Evolutionary conservation across 1,139 yeast species (phyloP).

Genomic region (Debaryomyces psychrophilus): DNA sequence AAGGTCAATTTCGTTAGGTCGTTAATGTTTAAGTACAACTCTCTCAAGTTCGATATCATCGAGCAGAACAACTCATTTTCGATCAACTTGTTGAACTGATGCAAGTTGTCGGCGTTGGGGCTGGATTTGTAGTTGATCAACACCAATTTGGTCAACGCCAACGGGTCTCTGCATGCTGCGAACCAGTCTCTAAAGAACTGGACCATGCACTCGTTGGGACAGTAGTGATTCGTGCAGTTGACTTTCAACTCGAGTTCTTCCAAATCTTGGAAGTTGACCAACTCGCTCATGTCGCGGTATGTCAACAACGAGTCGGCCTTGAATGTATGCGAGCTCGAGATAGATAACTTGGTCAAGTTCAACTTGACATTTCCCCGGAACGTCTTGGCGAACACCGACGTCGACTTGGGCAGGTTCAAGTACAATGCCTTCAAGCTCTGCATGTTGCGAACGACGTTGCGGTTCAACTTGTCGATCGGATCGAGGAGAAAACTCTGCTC

Average conservation of each 20-base stretch:
- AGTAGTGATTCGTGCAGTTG: slow-evolving; percentile 25
- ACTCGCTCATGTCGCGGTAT: slow-evolving; percentile 17
- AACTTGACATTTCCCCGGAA: slow-evolving; percentile 13
- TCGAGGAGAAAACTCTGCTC: slow-evolving; percentile 10
- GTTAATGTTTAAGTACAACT: slow-evolving; percentile 26
- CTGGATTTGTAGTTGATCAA: slow-evolving; percentile 30
- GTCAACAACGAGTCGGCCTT: slow-evolving; percentile 20
- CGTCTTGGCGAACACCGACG: slow-evolving; percentile 18
- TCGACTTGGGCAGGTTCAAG: slow-evolving; percentile 25
- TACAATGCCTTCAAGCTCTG: slow-evolving; percentile 18
- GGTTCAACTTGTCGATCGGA: slow-evolving; percentile 7
- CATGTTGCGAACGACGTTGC: slow-evolving; percentile 15
- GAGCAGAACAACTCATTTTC: slow-evolving; percentile 17
- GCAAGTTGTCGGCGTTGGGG: slow-evolving; percentile 21
- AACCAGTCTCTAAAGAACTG: slow-evolving; percentile 25
- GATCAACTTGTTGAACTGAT: slow-evolving; percentile 24
- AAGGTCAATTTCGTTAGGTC: slow-evolving; percentile 23
- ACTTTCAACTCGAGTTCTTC: slow-evolving; percentile 27
- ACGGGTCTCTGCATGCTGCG: slow-evolving; percentile 9
- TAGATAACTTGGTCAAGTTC: slow-evolving; percentile 18
- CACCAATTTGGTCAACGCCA: slow-evolving; percentile 22
- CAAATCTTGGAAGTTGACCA: slow-evolving; percentile 21
- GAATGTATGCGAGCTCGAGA: slow-evolving; percentile 25
- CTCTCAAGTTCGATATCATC: slow-evolving; percentile 17
- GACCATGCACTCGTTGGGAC: slow-evolving; percentile 26